Evolutionary conservation across 1,284 basidiomycete species (phyloP).

Genomic region (Earliella scabrosa): DNA sequence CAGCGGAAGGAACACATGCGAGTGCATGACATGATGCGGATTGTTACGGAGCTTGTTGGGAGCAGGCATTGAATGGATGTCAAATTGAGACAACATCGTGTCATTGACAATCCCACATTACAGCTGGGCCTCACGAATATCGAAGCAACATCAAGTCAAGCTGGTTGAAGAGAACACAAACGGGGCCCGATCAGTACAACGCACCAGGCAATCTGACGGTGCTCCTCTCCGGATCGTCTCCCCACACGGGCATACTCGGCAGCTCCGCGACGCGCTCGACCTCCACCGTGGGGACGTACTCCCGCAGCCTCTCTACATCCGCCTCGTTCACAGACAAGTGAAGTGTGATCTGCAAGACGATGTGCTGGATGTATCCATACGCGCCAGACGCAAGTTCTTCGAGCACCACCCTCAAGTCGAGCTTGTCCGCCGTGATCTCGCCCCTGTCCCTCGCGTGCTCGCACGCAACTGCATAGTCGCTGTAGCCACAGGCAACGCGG

Average conservation of each 20-base stretch:
- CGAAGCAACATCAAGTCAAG: too few relatives aligned
- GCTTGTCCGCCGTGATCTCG: not conserved
- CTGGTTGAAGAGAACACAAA: too few relatives aligned
- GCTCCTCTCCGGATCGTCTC: not conserved
- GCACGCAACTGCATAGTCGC: not conserved
- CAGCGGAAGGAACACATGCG: too few relatives aligned
- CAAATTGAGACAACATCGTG: too few relatives aligned
- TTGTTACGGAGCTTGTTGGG: too few relatives aligned
- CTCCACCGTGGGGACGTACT: not conserved
- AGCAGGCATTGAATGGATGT: too few relatives aligned
- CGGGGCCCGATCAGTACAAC: too few relatives aligned
- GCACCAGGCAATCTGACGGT: too few relatives aligned
- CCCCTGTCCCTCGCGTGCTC: not conserved
- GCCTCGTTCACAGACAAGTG: not conserved
- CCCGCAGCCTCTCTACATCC: not conserved
- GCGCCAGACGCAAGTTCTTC: not conserved
- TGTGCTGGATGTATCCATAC: not conserved
- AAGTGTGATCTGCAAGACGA: conserved; percentile 1
- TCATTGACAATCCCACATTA: too few relatives aligned
- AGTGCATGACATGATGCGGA: too few relatives aligned
- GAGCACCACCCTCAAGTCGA: not conserved
- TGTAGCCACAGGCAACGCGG: not conserved
- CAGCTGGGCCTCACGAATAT: too few relatives aligned
- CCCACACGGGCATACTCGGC: not conserved
- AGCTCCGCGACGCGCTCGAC: not conserved